Evolutionary conservation across 257 asterid genomes (phyloP), one percentile per base, ranked within the genome.

Genomic region (Solanum tacnaense): DNA sequence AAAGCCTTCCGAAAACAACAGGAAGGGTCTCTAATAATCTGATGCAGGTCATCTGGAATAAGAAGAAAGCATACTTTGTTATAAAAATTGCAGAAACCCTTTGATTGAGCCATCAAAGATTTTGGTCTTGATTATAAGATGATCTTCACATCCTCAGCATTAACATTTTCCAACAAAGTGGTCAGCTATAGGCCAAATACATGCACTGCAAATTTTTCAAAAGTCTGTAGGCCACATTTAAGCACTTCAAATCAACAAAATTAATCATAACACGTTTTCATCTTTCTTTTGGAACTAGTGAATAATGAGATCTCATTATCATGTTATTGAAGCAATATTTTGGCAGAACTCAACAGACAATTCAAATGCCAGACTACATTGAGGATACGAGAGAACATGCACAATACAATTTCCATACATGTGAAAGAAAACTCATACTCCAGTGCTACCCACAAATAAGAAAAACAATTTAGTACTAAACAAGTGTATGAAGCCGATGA

Each of bases 21-120:
- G 99, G 98, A 67, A 93, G 91, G 90, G 92, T 91, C 94, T 97
- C 99, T 86, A 97, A 96, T 84, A 97, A 72, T 70, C 99, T 96
- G 92, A 97, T 94, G 89, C 96, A 94, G 12, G 98, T 92, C 98
- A 97, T 95, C 99, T 97, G 98, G 62, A 79, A 46, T 36, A 18
- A 32, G 84, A 49, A 15, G 41, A 62, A 44, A 39, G 21, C 35
- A 89, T 21, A 29, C 68, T 86, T 52, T 4, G 73, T 72, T 76
- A 58, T 12, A 34, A 31, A 46, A 39, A 31, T 34, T 20, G 46
- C 32, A 49, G 84, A 71, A 72, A 86, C 68, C 20, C 49, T 86
- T 68, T 46, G 32, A 32, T 31, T 72, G 67, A 31, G 49, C 67
- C 71, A 74, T 49, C 88, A 68, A 86, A 86, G 38, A 20, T 41